Evolutionary conservation across 176 grass and related monocot genomes (phyloP), one percentile per base, ranked within the genome.

Genomic region (Rhipidocladum racemiflorum): DNA sequence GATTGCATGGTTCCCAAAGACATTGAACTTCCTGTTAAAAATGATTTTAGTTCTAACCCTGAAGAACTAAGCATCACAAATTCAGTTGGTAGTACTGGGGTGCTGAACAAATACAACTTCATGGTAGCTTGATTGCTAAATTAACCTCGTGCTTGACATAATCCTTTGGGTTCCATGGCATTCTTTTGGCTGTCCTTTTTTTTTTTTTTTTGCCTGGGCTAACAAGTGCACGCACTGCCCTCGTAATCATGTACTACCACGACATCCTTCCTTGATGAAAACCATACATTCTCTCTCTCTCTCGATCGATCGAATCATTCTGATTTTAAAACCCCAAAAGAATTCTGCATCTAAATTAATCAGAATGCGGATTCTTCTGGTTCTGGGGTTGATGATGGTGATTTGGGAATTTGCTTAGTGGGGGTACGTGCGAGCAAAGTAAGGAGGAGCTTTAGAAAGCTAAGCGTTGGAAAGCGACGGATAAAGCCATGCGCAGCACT

Each of bases 211-310:
- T 79, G 43, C 25, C 34, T 43, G 18, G 42, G n/a, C 23, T 30
- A 51, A 75, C 87, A 84, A 69, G 61, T 84, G 81, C 87, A 61
- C 29, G 53, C 78, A 84, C 61, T 67, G 61, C 61, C 39, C 20
- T 30, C 61, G 81, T 61, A 84, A 88, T 88, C 75, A 68, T 79
- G 75, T 17, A 20, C 35, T 49, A 29, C 20, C 46, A 74, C 15
- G 48, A 79, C 81, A 67, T 66, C 51, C 25, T 45, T 68, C 67
- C 59, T n/a, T 0, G 66, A 49, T 61, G 55, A 50, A 72, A 36
- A 27, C 4, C 16, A 21, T 72, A 20, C 2, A 51, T 30, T 40
- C 24, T 42, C 29, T 20, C 17, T 6, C 42, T 36, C 18, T 34
- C 1, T 34, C 32, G 0, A 1, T 34, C 32, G 0, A 1, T 36